Conservation (phyloP, 805 yeast genomes). For the Ogataea henricii region DNA sequence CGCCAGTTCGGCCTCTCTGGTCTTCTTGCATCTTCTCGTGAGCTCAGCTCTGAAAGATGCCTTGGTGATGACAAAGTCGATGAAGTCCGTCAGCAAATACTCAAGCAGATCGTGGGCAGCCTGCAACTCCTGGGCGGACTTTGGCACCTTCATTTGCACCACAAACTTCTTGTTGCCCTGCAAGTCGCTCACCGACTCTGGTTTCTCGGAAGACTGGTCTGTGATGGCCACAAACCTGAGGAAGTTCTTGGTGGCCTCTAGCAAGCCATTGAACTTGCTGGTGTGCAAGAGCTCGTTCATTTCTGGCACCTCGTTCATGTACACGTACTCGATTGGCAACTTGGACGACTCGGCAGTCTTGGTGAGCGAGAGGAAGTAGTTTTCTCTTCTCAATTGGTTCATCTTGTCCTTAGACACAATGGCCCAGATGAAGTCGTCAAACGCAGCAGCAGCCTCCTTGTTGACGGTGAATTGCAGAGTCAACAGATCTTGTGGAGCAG, state of each 20-base stretch:
- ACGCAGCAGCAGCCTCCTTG: slow-evolving; percentile 40
- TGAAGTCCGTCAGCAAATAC: slow-evolving; percentile 45
- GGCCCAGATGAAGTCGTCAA: slow-evolving; percentile 77
- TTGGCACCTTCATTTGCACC: slow-evolving; percentile 55
- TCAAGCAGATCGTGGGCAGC: slow-evolving; percentile 63
- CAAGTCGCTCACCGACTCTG: slow-evolving; percentile 58
- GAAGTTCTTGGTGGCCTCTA: slow-evolving; percentile 40
- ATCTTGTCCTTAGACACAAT: slow-evolving; percentile 82
- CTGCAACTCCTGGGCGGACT: slow-evolving; percentile 49
- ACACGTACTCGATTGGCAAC: slow-evolving; percentile 75
- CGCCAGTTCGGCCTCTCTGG: slow-evolving; percentile 72
- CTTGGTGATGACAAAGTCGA: slow-evolving; percentile 36
- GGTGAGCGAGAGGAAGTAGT: slow-evolving; percentile 83
- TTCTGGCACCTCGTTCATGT: slow-evolving; percentile 88
- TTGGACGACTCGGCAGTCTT: slow-evolving; percentile 71
- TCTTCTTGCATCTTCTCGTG: slow-evolving; percentile 69
- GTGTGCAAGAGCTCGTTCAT: slow-evolving; percentile 66
- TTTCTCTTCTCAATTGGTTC: slow-evolving; percentile 72
- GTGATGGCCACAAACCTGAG: slow-evolving; percentile 76
- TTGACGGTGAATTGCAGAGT: slow-evolving; percentile 61
- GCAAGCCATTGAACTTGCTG: slow-evolving; percentile 48
- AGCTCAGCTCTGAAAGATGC: slow-evolving; percentile 72
- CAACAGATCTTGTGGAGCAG: slow-evolving; percentile 59
- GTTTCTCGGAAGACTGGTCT: slow-evolving; percentile 79
- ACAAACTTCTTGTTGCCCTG: slow-evolving; percentile 54